phyloP scores from a whole-genome alignment of 2,329 filamentous ascomycete species.

The Phoma sp. region DNA sequence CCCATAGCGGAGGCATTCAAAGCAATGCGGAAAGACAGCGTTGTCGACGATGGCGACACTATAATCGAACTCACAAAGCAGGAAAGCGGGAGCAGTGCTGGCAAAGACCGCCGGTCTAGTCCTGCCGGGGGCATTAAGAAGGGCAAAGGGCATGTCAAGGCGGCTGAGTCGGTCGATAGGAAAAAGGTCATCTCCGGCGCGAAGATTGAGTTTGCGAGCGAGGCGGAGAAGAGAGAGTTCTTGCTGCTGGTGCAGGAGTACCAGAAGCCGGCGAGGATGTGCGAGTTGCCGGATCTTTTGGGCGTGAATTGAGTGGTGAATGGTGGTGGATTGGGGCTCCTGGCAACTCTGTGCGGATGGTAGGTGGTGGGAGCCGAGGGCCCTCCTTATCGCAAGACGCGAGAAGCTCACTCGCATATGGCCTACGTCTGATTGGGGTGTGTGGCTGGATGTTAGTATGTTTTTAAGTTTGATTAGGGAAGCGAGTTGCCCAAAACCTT shows the following conservation, averaged over 20 bases:
- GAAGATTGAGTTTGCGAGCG: slow-evolving; percentile 52
- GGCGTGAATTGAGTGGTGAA: not conserved
- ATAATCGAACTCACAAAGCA: not conserved
- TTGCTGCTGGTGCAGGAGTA: slow-evolving; percentile 46
- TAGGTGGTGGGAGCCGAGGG: no score
- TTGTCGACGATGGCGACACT: slow-evolving; percentile 5
- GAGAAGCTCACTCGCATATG: no score
- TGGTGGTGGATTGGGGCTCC: no score
- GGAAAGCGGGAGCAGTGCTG: not conserved
- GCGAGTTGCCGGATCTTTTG: slow-evolving; percentile 23
- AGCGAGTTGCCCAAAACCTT: no score
- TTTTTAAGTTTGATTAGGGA: no score
- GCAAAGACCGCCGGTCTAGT: not conserved
- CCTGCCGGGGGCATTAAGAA: not conserved
- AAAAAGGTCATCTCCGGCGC: slow-evolving; percentile 51
- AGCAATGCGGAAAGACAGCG: slow-evolving; percentile 31
- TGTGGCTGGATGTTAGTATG: no score
- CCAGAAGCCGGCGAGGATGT: slow-evolving; percentile 39
- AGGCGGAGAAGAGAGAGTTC: slow-evolving; percentile 51
- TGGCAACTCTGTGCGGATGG: no score
- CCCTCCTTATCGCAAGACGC: no score
- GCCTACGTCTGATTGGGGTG: no score
- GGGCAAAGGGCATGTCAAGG: slow-evolving; percentile 15
- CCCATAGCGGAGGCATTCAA: slow-evolving; percentile 29
- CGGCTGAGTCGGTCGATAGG: slow-evolving; percentile 31